Base-by-base conservation (phyloP, 2,329 filamentous ascomycete species). In the Lecanicillium sp. region DNA sequence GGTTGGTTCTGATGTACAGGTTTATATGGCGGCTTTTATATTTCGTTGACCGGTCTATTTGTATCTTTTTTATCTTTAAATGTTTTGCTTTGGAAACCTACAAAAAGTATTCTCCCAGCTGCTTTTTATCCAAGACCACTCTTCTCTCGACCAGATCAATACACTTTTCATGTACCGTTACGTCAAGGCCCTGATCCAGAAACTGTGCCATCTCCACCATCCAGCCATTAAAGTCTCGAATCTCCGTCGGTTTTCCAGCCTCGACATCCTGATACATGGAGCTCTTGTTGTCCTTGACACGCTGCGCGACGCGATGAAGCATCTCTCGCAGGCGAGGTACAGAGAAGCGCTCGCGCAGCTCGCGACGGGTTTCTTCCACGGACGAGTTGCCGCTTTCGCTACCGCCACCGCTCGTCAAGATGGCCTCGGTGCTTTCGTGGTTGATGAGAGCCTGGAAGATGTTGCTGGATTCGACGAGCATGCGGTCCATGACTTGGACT, bases 381-480 rank as follows among this genome's bases (percentile, higher is more conserved):
- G n/a, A n/a, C n/a, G 17, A 37, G 33, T 32, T 33, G 14, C 36
- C 20, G 14, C 36, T 37, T n/a, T n/a, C n/a, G 36, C 30, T 22
- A 41, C 29, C 17, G 39, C 31, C 27, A 17, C 29, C 18, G 4
- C 37, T 39, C 10, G 36, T 19, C 9, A 74, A 51, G 20, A 75
- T 63, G 7, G 52, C 53, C 13, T 55, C 52, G 30, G 50, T 65
- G 43, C 57, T 61, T 32, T 77, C 68, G 20, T 88, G 65, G 44
- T 77, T 70, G 1, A 86, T 76, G 8, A 94, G 67, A 10, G 71
- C 70, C 41, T 74, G 77, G 25, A 94, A 74, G n/a, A 94, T 79
- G 17, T 72, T 65, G 36, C 78, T 82, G 5, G 85, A 80, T 54
- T 96, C 88, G n/a, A 68, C 63, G 5, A 95, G 65, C 4, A 96